phyloP scores from a whole-genome alignment of 2,329 filamentous ascomycete species.

The Diplocarpon rosae region DNA sequence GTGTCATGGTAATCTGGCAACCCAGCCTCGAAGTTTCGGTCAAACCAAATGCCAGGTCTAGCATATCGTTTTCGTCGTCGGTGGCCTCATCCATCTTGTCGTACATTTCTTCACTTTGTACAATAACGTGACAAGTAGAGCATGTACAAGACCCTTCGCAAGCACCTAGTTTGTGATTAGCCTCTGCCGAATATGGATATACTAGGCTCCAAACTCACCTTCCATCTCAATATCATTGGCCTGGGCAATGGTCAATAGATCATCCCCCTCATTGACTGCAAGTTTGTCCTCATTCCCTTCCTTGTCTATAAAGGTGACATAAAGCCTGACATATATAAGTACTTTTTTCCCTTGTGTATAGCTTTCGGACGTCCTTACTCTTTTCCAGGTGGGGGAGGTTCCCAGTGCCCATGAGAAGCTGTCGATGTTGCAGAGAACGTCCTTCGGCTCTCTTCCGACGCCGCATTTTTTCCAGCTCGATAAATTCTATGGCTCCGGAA shows the following conservation, averaged over 20 bases:
- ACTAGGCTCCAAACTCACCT: slow-evolving; percentile 35
- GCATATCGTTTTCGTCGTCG: slow-evolving; percentile 60
- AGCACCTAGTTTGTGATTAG: slow-evolving; percentile 44
- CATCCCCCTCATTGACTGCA: slow-evolving; percentile 76
- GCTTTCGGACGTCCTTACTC: slow-evolving; percentile 48
- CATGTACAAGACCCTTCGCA: slow-evolving; percentile 78
- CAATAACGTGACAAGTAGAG: slow-evolving; percentile 65
- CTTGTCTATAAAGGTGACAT: slow-evolving; percentile 90
- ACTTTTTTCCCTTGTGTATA: background rate
- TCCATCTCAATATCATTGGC: slow-evolving; percentile 97
- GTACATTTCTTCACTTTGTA: slow-evolving; percentile 51
- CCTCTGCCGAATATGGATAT: background rate
- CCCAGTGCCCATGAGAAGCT: slow-evolving; percentile 65
- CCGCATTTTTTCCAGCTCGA: background rate
- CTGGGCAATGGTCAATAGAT: slow-evolving; percentile 89
- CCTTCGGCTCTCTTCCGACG: slow-evolving; percentile 8
- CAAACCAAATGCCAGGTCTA: slow-evolving; percentile 63
- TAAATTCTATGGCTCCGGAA: background rate
- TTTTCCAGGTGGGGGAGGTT: slow-evolving; percentile 78
- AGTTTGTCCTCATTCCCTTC: slow-evolving; percentile 67
- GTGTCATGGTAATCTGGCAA: slow-evolving; percentile 66
- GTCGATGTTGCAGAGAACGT: slow-evolving; percentile 55
- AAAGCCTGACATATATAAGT: slow-evolving; percentile 45
- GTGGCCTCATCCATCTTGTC: slow-evolving; percentile 50
- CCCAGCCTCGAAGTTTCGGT: slow-evolving; percentile 52